These are phyloP conservation scores for Penicillium occitanis DNA, from an alignment of 2,329 filamentous ascomycete genomes.

Conservation along the genomic window DNA sequence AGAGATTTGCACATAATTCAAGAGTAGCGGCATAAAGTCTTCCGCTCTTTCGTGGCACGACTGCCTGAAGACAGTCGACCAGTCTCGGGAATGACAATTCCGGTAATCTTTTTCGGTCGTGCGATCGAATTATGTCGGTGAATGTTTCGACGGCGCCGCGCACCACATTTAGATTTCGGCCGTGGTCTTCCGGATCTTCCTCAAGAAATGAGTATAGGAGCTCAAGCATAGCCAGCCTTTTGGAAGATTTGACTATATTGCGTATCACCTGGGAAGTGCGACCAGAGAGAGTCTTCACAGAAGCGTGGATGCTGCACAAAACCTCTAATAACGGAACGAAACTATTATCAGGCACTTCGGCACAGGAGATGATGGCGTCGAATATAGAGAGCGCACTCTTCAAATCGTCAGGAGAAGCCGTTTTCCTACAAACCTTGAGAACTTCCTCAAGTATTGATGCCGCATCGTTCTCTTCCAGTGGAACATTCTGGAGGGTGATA, in stretches of 20 bases:
- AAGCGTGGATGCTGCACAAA: slow-evolving; percentile 47
- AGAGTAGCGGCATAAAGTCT: slow-evolving; percentile 42
- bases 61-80: slow-evolving; percentile 36
- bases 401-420: slow-evolving; percentile 43
- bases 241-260: slow-evolving; percentile 42
- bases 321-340: slow-evolving; percentile 42
- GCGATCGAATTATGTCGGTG: slow-evolving; percentile 41
- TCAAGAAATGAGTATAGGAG: slow-evolving; percentile 39
- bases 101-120: slow-evolving; percentile 42
- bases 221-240: slow-evolving; percentile 41
- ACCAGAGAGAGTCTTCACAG: slow-evolving; percentile 44
- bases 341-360: slow-evolving; percentile 40
- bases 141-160: slow-evolving; percentile 44
- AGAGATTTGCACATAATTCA: slow-evolving; percentile 41
- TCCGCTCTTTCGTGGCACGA: slow-evolving; percentile 38
- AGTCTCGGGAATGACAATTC: slow-evolving; percentile 39
- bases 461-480: slow-evolving; percentile 37
- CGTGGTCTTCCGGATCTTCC: slow-evolving; percentile 34
- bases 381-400: slow-evolving; percentile 45
- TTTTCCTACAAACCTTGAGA: slow-evolving; percentile 43
- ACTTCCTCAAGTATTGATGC: slow-evolving; percentile 39
- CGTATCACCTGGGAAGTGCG: slow-evolving; percentile 45
- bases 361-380: slow-evolving; percentile 44
- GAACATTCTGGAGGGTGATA: slow-evolving; percentile 43
- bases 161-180: slow-evolving; percentile 41